A percentile compares a stretch with the other conserved stretches of the same genome.
Evolutionary conservation across 31 red algal genomes (phyloP).

Genomic region (Bonnemaisonia californica): DNA sequence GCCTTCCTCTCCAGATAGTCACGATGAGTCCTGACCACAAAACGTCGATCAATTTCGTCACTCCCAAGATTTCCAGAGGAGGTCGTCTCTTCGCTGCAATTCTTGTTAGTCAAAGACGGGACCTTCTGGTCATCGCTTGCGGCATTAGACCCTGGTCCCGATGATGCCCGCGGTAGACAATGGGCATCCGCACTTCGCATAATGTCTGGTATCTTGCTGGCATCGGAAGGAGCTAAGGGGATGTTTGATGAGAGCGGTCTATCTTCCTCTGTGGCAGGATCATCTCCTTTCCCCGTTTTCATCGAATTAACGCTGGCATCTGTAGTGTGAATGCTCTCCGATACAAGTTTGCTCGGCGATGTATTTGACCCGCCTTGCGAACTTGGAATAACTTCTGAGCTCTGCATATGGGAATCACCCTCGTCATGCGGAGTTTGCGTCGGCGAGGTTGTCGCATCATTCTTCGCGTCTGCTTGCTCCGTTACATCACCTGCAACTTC

Average conservation of each 20-base stretch:
- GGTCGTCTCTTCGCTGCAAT: constrained; percentile 34
- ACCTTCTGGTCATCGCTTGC: neutral
- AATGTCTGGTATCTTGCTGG: neutral
- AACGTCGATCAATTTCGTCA: constrained; percentile 25
- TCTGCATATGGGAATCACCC: neutral
- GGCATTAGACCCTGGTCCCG: neutral
- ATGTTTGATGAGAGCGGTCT: neutral
- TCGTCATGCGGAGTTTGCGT: neutral
- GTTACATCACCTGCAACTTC: neutral
- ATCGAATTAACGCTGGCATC: neutral
- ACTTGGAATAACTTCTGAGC: neutral
- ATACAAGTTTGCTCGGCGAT: neutral
- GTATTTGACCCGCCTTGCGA: too few species aligned
- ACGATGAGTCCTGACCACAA: constrained; percentile 26
- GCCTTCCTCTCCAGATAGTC: constrained; percentile 37
- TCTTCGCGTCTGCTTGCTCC: neutral
- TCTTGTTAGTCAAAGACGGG: neutral
- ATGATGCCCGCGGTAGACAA: neutral
- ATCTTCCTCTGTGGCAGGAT: neutral
- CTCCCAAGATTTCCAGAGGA: constrained; percentile 43
- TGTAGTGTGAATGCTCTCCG: neutral
- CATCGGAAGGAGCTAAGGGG: neutral
- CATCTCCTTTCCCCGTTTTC: neutral
- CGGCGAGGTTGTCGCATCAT: neutral
- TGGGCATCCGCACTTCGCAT: neutral